Conservation (phyloP, 371 early-diverging fungal genomes). For the Mortierella sp. region DNA sequence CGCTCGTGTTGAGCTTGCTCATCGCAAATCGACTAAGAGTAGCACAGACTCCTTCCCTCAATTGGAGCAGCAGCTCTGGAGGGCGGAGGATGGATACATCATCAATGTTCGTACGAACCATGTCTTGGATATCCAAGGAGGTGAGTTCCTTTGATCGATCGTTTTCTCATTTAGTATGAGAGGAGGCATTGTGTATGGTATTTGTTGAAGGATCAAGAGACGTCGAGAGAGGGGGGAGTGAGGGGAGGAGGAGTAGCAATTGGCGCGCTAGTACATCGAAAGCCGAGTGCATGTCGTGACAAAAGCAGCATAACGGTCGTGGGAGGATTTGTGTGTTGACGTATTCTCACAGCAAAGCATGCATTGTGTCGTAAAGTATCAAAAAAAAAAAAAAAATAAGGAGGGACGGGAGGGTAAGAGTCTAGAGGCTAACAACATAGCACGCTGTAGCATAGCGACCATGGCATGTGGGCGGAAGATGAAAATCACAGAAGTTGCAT, state of each 20-base stretch:
- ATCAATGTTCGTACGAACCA: constrained; percentile 47
- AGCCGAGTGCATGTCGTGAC: background rate
- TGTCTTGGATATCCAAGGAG: constrained; percentile 55
- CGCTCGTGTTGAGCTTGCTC: constrained; percentile 46
- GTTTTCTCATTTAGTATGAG: constrained; percentile 9
- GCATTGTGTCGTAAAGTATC: background rate
- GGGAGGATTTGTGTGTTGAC: background rate
- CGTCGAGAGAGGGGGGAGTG: background rate
- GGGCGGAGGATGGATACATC: constrained; percentile 44
- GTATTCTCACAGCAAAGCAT: background rate
- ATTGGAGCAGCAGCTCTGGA: constrained; percentile 53
- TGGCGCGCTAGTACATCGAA: background rate
- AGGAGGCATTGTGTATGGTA: no score
- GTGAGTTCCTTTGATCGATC: constrained; percentile 17
- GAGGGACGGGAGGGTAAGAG: background rate
- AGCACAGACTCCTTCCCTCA: constrained; percentile 19
- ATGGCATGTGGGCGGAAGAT: no score
- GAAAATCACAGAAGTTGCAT: no score
- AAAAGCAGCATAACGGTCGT: constrained; percentile 4
- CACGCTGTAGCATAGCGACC: no score
- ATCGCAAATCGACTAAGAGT: constrained; percentile 36
- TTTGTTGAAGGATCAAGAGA: no score
- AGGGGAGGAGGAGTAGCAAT: background rate
- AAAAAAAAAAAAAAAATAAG: background rate
- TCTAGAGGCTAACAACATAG: background rate